Conservation (phyloP, 495 filamentous ascomycete species). For the Podospora conica region DNA sequence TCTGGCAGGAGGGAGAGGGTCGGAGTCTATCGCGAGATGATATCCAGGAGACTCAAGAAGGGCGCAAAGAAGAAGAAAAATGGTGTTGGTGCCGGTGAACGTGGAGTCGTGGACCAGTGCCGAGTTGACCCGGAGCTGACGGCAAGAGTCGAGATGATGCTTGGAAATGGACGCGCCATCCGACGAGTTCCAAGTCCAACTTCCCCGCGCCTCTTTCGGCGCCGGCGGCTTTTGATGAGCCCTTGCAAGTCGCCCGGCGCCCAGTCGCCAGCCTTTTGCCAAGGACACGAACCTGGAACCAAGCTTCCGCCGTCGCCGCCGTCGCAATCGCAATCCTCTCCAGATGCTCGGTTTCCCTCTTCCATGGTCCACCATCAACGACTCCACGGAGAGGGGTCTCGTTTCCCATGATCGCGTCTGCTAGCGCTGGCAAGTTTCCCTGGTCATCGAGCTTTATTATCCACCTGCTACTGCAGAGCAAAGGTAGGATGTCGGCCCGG, state of each 20-base stretch:
- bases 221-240: not conserved
- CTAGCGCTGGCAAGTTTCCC: not conserved
- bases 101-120: too few relatives aligned
- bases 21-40: not conserved
- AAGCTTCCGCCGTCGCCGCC: not conserved
- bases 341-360: not conserved
- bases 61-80: too few relatives aligned
- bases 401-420: not conserved
- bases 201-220: conserved; percentile 1
- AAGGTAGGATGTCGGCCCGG: not conserved
- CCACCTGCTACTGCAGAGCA: too few relatives aligned
- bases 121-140: not conserved
- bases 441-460: too few relatives aligned
- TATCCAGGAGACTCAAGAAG: not conserved
- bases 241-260: not conserved
- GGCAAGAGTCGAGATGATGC: not conserved
- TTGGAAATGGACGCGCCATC: not conserved
- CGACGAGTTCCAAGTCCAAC: not conserved
- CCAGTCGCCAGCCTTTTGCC: not conserved
- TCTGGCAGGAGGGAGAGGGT: not conserved
- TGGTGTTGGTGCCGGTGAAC: too few relatives aligned
- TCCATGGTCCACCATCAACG: not conserved
- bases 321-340: not conserved
- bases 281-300: not conserved
- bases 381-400: not conserved